phyloP scores from a whole-genome alignment of 768 basidiomycete species.

The Pisolithus marmoratus region DNA sequence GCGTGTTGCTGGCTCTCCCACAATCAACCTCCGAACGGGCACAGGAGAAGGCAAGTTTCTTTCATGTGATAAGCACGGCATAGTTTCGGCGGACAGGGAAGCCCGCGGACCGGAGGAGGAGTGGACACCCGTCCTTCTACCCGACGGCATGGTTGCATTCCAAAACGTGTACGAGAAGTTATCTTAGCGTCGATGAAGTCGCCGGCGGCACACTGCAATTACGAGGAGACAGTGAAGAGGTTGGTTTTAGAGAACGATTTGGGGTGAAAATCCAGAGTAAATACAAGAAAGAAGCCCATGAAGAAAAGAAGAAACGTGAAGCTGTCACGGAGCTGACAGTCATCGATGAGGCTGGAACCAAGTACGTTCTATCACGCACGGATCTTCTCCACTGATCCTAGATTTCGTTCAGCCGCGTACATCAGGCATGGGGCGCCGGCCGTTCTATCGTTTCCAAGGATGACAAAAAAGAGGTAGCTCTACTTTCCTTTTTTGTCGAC shows the following conservation, averaged over 20 bases:
- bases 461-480: slow-evolving; percentile 67
- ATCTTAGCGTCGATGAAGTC: slow-evolving; percentile 78
- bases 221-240: slow-evolving; percentile 79
- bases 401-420: slow-evolving; percentile 46
- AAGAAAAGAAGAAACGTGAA: slow-evolving; percentile 69
- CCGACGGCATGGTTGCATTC: slow-evolving; percentile 84
- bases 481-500: slow-evolving; percentile 1
- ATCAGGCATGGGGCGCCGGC: slow-evolving; percentile 85
- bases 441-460: slow-evolving; percentile 59
- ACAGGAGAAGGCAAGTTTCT: slow-evolving; percentile 89
- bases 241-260: slow-evolving; percentile 82
- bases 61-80: slow-evolving; percentile 80
- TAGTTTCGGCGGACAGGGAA: slow-evolving; percentile 80
- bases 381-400: not conserved
- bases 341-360: slow-evolving; percentile 69
- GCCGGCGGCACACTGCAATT: slow-evolving; percentile 77
- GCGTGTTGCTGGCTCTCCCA: slow-evolving; percentile 75
- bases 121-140: slow-evolving; percentile 80
- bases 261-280: slow-evolving; percentile 88
- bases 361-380: slow-evolving; percentile 44
- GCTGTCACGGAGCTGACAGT: slow-evolving; percentile 43
- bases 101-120: slow-evolving; percentile 92
- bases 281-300: slow-evolving; percentile 78
- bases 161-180: slow-evolving; percentile 88
- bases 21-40: slow-evolving; percentile 82